Base-by-base conservation (phyloP, 2,329 filamentous ascomycete species). In the Alternaria hordeiaustralica region DNA sequence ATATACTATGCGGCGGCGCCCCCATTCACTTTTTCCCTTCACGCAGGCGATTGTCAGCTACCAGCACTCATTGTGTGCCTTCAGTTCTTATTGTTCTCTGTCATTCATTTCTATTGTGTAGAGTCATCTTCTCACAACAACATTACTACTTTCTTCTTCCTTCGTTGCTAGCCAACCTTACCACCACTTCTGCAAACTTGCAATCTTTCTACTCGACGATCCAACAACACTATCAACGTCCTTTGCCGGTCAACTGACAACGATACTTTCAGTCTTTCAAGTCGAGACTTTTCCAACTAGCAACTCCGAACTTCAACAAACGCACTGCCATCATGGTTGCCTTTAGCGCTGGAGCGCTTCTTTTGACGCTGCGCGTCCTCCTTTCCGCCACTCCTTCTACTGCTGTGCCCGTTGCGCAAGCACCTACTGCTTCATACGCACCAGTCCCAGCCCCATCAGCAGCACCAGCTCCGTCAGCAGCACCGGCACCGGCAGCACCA, bases 341-440 rank as follows among this genome's bases (percentile, higher is more conserved):
- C 58, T 76, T 80, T 63, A 69, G 76, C 71, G 73, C 76, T 69
- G 68, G 70, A 67, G 78, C 79, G 74, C 69, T 80, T 25, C 70
- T 80, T 47, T 65, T 81, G 58, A 73, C 75, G 70, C 76, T 80
- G 62, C 77, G 75, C 71, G 73, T 78, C 64, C 64, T 80, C 58
- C 70, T 78, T 60, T 74, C 76, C 41, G 72, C 72, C 50, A 63
- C 71, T 23, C 72, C 74, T 21, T 71, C 75, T 18, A 60, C 72
- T 61, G 74, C 75, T 49, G 73, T 71, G 15, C 75, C 78, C 47
- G 67, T 77, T 50, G 73, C 75, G 46, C 71, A 73, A 64, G 64
- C 53, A 61, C 63, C 68, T 54, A 51, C 61, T 21, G 28, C 71
- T 55, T 49, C 58, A 25, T 55, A 60, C 20, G 68, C 71, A 30